Conservation (phyloP, 2,329 filamentous ascomycete genomes). For the Aspergillus ruber region DNA sequence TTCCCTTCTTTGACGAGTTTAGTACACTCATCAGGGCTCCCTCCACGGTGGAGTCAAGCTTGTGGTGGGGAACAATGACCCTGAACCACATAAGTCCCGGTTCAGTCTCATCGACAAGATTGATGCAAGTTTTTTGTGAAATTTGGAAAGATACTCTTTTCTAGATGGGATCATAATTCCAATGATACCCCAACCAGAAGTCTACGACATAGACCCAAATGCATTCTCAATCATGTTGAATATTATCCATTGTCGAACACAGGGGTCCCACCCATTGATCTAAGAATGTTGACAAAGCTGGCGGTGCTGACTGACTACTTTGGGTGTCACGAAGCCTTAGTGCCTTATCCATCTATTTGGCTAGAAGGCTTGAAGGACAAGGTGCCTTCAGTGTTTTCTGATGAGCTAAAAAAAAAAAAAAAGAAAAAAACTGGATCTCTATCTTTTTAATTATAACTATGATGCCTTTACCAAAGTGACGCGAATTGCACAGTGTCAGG, state of each 20-base stretch:
- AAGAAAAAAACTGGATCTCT: too few species aligned
- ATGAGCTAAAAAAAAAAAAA: not conserved
- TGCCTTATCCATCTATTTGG: not conserved
- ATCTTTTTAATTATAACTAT: not conserved
- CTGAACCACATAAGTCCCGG: not conserved
- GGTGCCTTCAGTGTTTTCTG: not conserved
- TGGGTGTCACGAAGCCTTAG: conserved; percentile 2
- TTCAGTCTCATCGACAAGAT: conserved; percentile 3
- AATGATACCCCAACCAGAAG: not conserved
- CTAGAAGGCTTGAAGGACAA: not conserved
- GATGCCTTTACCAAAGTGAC: not conserved
- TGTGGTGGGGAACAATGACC: not conserved
- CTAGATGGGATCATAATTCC: not conserved
- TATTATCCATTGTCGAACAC: not conserved
- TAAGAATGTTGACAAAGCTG: not conserved
- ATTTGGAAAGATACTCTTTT: not conserved
- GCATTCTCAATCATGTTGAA: not conserved
- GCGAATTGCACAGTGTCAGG: not conserved
- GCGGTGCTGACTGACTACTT: conserved; percentile 2
- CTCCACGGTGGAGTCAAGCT: too few species aligned
- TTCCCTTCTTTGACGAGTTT: too few species aligned
- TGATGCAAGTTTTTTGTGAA: conserved; percentile 1
- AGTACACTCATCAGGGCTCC: too few species aligned
- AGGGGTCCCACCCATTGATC: not conserved
- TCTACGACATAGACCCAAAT: not conserved